A percentile compares a stretch with the other conserved stretches of the same genome.
Evolutionary conservation across 2,329 filamentous ascomycete genomes (phyloP).

Genomic region (Paraphaeosphaeria sporulosa): DNA sequence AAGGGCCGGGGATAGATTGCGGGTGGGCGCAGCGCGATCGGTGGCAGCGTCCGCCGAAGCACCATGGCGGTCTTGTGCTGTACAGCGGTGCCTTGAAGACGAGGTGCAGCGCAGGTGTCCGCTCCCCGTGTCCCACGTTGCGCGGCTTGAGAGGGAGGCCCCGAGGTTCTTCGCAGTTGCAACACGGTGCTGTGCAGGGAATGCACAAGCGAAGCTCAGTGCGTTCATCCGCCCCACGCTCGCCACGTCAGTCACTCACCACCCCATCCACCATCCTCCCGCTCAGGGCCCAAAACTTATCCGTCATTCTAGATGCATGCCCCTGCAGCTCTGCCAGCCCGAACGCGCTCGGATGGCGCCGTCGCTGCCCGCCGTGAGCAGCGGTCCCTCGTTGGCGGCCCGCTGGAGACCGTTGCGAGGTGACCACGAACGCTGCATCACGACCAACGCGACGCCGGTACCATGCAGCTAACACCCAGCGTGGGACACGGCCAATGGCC

Average conservation of each 20-base stretch:
- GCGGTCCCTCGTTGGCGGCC: slow-evolving; percentile 33
- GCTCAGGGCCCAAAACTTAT: slow-evolving; percentile 23
- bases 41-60: slow-evolving; percentile 10
- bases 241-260: slow-evolving; percentile 40
- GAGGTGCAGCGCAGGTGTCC: slow-evolving; percentile 4
- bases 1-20: slow-evolving; percentile 19
- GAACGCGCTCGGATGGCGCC: slow-evolving; percentile 26
- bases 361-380: slow-evolving; percentile 29
- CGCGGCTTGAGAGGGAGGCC: slow-evolving; percentile 18
- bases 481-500: slow-evolving; percentile 36
- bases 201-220: background rate
- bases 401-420: slow-evolving; percentile 24
- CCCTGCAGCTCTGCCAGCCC: slow-evolving; percentile 41
- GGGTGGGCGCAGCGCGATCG: slow-evolving; percentile 19
- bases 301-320: slow-evolving; percentile 24
- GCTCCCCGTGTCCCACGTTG: slow-evolving; percentile 36
- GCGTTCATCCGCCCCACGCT: slow-evolving; percentile 13
- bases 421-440: slow-evolving; percentile 36
- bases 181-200: background rate
- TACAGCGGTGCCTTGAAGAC: slow-evolving; percentile 3
- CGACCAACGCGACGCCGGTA: slow-evolving; percentile 28
- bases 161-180: slow-evolving; percentile 7
- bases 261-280: slow-evolving; percentile 37
- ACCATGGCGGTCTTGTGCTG: slow-evolving; percentile 9
- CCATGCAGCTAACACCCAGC: slow-evolving; percentile 34